These are phyloP conservation scores for Mucor piriformis DNA, from an alignment of 371 early-diverging fungal species.

Conservation along the genomic window DNA sequence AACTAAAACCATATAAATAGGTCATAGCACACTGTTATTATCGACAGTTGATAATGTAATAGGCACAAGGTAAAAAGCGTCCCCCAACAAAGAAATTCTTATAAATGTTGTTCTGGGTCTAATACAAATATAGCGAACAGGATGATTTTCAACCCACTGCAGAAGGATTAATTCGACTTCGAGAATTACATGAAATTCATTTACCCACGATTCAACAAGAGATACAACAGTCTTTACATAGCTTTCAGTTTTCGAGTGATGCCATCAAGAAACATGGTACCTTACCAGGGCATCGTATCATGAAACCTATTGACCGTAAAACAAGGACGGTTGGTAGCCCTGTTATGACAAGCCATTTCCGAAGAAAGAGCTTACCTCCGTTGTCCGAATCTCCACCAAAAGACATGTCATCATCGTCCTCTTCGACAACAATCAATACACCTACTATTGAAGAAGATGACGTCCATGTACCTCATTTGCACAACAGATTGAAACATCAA, in stretches of 20 bases:
- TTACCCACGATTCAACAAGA: not conserved
- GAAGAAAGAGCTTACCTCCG: not conserved
- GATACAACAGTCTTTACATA: conserved; percentile 60
- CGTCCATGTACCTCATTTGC: conserved; percentile 42
- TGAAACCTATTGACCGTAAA: not conserved
- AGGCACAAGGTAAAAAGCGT: not conserved
- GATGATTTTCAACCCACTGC: conserved; percentile 21
- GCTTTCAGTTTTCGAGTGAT: conserved; percentile 51
- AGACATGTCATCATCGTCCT: not conserved
- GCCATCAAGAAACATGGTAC: conserved; percentile 3
- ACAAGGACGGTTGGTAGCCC: conserved; percentile 5
- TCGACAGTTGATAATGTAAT: conserved; percentile 5
- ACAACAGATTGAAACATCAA: conserved; percentile 45
- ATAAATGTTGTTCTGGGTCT: not conserved
- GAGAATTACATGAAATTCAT: conserved; percentile 17
- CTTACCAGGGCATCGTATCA: conserved; percentile 10
- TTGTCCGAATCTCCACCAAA: conserved; percentile 2
- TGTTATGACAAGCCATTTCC: not conserved
- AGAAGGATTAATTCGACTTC: conserved; percentile 37
- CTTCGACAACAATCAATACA: not conserved
- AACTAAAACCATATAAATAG: not conserved
- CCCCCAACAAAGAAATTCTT: not conserved
- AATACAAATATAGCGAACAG: not conserved
- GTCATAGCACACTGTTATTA: conserved; percentile 4
- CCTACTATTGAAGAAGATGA: conserved; percentile 11